Percentiles rank a stretch among this genome's conserved stretches.
Evolutionary conservation across 352 stramenopile species (phyloP).

Genomic region (Phytophthora pistaciae): DNA sequence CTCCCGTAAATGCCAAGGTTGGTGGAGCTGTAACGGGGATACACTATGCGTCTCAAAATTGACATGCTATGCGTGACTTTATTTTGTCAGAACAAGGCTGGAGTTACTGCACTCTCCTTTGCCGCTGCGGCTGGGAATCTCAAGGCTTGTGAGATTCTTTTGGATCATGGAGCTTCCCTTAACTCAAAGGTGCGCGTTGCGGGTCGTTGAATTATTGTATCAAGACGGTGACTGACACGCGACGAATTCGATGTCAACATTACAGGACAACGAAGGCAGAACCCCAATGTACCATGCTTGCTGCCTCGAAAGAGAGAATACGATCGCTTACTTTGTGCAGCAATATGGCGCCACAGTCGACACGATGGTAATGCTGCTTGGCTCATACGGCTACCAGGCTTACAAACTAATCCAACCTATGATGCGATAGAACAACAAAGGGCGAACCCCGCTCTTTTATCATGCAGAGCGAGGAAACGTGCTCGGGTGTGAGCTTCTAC

Average conservation of each 20-base stretch:
- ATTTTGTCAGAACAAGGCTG: conserved; percentile 32
- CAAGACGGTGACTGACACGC: not conserved
- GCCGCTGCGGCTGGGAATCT: conserved; percentile 36
- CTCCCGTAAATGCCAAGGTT: conserved; percentile 41
- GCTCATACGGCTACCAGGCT: not conserved
- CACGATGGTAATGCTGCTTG: conserved; percentile 23
- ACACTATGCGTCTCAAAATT: too few relatives aligned
- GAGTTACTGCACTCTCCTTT: conserved; percentile 42
- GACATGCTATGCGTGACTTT: too few relatives aligned
- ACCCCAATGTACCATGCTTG: conserved; percentile 58
- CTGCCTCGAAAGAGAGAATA: conserved; percentile 46
- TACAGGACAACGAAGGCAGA: conserved; percentile 55
- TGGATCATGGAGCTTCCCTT: conserved; percentile 43
- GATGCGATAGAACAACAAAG: conserved; percentile 45
- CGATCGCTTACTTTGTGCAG: conserved; percentile 48
- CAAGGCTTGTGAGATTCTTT: conserved; percentile 43
- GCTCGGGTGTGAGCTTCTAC: conserved; percentile 46
- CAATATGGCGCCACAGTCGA: conserved; percentile 38
- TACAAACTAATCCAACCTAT: not conserved
- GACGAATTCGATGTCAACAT: not conserved
- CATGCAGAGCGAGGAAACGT: conserved; percentile 58
- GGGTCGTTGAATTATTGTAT: not conserved
- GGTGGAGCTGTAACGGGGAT: not conserved
- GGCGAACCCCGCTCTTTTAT: conserved; percentile 54
- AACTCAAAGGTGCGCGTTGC: conserved; percentile 37